phyloP scores from a whole-genome alignment of 1,284 basidiomycete genomes.

The Xerocomus minutiporus region DNA sequence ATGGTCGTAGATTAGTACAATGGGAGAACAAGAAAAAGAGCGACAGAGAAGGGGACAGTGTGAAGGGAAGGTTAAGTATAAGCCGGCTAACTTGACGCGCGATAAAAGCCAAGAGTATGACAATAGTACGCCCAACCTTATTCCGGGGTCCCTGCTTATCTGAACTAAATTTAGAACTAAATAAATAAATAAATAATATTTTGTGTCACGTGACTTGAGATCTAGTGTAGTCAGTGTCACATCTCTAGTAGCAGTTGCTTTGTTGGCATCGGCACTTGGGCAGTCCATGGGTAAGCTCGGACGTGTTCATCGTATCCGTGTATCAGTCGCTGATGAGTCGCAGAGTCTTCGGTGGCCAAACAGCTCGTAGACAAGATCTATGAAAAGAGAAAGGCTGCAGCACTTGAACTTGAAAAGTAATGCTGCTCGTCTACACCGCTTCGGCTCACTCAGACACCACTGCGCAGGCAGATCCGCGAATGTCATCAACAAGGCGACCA shows the following conservation, averaged over 20 bases:
- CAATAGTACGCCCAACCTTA: neutral
- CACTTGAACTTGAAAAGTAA: constrained; percentile 93
- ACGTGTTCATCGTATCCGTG: no score
- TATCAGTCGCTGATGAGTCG: constrained; percentile 4
- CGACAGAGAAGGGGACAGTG: neutral
- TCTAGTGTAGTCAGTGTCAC: neutral
- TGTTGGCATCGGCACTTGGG: no score
- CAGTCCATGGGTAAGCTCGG: constrained; percentile 17
- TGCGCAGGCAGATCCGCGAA: constrained; percentile 76
- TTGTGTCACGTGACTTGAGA: neutral
- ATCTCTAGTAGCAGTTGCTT: no score
- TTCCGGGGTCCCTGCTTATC: neutral
- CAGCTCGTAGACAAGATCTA: constrained; percentile 86
- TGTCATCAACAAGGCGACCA: constrained; percentile 78
- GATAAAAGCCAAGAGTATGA: neutral
- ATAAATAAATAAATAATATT: neutral
- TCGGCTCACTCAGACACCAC: constrained; percentile 15
- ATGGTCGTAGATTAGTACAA: neutral
- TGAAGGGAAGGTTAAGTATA: neutral
- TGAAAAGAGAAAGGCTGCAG: constrained; percentile 94
- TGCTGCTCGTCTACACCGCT: constrained; percentile 3
- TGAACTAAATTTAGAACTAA: neutral
- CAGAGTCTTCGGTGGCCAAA: constrained; percentile 64
- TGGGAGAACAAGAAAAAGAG: neutral
- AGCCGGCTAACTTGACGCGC: neutral